Evolutionary conservation across 1,284 basidiomycete genomes (phyloP).

Genomic region (Melanopsichium pennsylvanicum): DNA sequence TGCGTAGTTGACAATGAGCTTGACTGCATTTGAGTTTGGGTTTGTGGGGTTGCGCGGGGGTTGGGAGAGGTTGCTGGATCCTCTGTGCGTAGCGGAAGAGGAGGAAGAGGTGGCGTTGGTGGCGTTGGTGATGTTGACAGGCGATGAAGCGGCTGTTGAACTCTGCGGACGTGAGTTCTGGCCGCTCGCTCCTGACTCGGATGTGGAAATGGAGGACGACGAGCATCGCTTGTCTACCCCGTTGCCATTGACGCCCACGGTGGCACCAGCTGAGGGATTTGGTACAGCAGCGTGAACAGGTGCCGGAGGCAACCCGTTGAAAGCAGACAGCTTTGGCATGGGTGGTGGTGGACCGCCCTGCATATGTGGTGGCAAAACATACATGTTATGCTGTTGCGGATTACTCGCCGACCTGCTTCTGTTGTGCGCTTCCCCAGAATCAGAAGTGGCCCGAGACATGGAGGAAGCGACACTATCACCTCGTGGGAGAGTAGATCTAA

Average conservation of each 20-base stretch:
- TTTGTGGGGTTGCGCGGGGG: background rate
- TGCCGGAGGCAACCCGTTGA: too few relatives aligned
- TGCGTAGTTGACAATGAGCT: constrained; percentile 76
- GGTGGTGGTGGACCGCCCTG: constrained; percentile 38
- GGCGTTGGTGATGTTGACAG: constrained; percentile 37
- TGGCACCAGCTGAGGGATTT: background rate
- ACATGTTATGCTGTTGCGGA: constrained; percentile 51
- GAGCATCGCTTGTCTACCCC: constrained; percentile 47
- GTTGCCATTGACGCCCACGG: background rate
- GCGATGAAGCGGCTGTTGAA: constrained; percentile 57
- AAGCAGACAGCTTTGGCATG: constrained; percentile 30
- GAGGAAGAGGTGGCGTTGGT: constrained; percentile 4
- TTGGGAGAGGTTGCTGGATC: constrained; percentile 2
- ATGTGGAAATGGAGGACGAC: constrained; percentile 46
- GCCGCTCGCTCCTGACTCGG: constrained; percentile 31
- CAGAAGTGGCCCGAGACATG: constrained; percentile 44
- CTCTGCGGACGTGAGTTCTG: constrained; percentile 33
- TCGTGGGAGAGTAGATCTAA: constrained; percentile 24
- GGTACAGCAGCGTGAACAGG: too few relatives aligned
- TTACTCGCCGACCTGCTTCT: constrained; percentile 43
- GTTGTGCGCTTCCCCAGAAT: constrained; percentile 25
- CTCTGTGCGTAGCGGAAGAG: background rate
- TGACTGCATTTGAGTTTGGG: constrained; percentile 49
- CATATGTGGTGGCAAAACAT: constrained; percentile 27
- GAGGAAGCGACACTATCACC: constrained; percentile 29